Percentiles rank a stretch among this genome's conserved stretches.
phyloP scores from a whole-genome alignment of 495 filamentous ascomycete species.

The Penicillium lividum region DNA sequence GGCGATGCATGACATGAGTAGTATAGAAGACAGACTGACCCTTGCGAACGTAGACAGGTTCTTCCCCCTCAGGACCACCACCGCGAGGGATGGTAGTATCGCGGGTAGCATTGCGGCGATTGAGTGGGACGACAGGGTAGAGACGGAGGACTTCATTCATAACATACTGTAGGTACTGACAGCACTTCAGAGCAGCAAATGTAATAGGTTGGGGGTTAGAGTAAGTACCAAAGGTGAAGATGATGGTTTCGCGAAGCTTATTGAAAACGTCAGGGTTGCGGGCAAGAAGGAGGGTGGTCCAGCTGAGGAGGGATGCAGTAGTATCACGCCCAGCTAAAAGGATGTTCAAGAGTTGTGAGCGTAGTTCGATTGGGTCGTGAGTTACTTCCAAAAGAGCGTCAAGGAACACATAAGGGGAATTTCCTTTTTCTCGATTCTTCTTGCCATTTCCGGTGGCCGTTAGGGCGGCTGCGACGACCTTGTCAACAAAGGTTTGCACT shows the following conservation, averaged over 20 bases:
- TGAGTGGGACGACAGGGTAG: background rate
- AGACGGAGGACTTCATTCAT: slow-evolving; percentile 5
- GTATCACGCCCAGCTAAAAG: slow-evolving; percentile 63
- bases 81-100: slow-evolving; percentile 3
- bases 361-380: slow-evolving; percentile 14
- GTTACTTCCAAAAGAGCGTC: slow-evolving; percentile 21
- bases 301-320: slow-evolving; percentile 54
- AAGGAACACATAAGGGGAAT: slow-evolving; percentile 18
- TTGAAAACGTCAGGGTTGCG: background rate
- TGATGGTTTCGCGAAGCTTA: background rate
- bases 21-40: slow-evolving; percentile 47
- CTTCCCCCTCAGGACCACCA: slow-evolving; percentile 31
- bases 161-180: background rate
- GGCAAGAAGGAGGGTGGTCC: background rate
- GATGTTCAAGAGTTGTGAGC: slow-evolving; percentile 36
- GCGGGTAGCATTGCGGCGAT: background rate
- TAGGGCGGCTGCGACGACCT: no score
- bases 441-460: no score
- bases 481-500: no score
- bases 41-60: slow-evolving; percentile 59
- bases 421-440: background rate
- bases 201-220: background rate
- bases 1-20: slow-evolving; percentile 50
- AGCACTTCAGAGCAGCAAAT: background rate
- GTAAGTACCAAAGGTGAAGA: background rate